Evolutionary conservation across 2,329 filamentous ascomycete genomes (phyloP).

Genomic region (Diaporthe sp.): DNA sequence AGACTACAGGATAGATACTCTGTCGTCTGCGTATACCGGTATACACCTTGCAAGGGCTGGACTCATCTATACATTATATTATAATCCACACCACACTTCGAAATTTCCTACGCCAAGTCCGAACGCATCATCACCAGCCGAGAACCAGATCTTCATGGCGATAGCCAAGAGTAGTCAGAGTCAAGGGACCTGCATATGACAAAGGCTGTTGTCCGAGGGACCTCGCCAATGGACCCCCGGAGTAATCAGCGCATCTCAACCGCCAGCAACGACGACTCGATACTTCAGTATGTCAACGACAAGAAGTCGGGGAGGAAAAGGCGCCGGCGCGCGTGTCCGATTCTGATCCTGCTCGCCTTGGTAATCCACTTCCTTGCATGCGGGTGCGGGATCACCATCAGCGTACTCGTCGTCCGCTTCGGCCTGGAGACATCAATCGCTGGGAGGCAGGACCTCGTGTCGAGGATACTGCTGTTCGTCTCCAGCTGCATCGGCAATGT

Average conservation of each 20-base stretch:
- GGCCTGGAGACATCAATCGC: background rate
- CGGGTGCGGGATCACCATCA: constrained; percentile 25
- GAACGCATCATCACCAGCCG: background rate
- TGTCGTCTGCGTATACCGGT: background rate
- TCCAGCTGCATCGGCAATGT: constrained; percentile 37
- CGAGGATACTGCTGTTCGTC: constrained; percentile 34
- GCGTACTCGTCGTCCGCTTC: constrained; percentile 34
- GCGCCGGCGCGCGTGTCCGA: constrained; percentile 28
- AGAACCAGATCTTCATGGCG: constrained; percentile 18
- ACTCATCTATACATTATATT: background rate
- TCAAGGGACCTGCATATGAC: constrained; percentile 27
- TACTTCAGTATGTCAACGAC: background rate
- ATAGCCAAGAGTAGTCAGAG: constrained; percentile 9
- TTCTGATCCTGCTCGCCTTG: constrained; percentile 23
- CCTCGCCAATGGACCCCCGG: constrained; percentile 32
- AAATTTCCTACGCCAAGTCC: background rate
- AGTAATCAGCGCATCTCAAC: constrained; percentile 13
- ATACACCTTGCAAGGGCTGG: constrained; percentile 4
- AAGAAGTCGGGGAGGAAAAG: background rate
- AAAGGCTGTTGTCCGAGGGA: constrained; percentile 23
- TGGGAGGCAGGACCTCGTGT: constrained; percentile 28
- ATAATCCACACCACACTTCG: background rate
- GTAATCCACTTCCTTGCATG: constrained; percentile 7
- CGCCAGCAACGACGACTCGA: constrained; percentile 32
- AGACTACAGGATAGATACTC: background rate